Base-by-base conservation (phyloP, 1,139 yeast genomes). In the Protomyces inundatus region DNA sequence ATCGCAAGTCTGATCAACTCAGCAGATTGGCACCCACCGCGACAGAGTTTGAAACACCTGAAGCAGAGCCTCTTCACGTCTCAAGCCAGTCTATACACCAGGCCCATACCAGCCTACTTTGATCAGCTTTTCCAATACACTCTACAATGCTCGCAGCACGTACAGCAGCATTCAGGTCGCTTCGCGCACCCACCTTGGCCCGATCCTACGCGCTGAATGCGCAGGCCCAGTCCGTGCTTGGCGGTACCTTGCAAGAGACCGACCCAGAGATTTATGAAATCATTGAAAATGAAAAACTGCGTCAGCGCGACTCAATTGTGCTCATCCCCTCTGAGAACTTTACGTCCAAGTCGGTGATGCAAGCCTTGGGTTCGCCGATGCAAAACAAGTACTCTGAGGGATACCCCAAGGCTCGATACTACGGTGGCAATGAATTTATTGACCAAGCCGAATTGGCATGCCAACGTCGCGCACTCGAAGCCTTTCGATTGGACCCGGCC, bases 361-460 rank as follows among this genome's bases (percentile, higher is more conserved):
- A 93, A 77, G 95, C 96, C 64, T 84, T 93, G 75, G 98, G 98
- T 75, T 88, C 97, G 67, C 97, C 96, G 74, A 90, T 93, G 96
- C 88, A 91, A 75, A 89, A 89, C 80, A 89, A 89, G 79, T 66
- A 89, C 76, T 88, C 95, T 34, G 96, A 89, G 77, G 96, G 96
- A 66, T 89, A 88, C 75, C 96, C 96, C 54, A 95, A 95, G 67
- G 95, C 88, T 72, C 84, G 96, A 75, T 89, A 89, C 77, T 89
- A 89, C 71, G 96, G 96, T 75, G 96, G 96, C 74, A 89, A 89
- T 87, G 93, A 91, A 79, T 90, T 87, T 79, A 93, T 93, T 72
- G 98, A 93, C 81, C 86, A 89, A 77, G 89, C 90, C 77, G 98
- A 93, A 80, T 76, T 84, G 58, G 80, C 93, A 71, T 93, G 98